Percentiles rank a stretch among this genome's conserved stretches.
phyloP scores from a whole-genome alignment of 2,329 filamentous ascomycete species.

The Corynespora cassiicola region DNA sequence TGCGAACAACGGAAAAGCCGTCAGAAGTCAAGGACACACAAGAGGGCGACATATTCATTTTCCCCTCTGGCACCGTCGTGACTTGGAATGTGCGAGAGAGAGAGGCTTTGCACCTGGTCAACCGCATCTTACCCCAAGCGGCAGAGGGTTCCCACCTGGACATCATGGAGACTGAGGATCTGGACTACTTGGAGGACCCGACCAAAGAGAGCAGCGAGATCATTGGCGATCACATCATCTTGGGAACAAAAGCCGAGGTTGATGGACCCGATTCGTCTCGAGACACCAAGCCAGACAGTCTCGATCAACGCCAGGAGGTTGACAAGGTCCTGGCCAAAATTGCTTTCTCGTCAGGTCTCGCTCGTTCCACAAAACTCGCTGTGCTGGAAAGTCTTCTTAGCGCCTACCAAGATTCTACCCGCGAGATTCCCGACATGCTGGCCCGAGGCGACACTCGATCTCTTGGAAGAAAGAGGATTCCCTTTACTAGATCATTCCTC shows the following conservation, averaged over 20 bases:
- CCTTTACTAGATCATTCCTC: slow-evolving; percentile 76
- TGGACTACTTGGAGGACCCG: slow-evolving; percentile 83
- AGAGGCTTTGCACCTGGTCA: slow-evolving; percentile 62
- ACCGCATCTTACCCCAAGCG: slow-evolving; percentile 75
- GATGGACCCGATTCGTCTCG: slow-evolving; percentile 49
- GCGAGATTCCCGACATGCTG: slow-evolving; percentile 79
- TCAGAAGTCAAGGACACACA: slow-evolving; percentile 56
- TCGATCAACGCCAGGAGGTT: slow-evolving; percentile 48
- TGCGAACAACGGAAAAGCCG: slow-evolving; percentile 53
- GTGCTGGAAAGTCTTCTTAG: slow-evolving; percentile 84
- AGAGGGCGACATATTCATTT: slow-evolving; percentile 88
- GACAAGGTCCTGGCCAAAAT: slow-evolving; percentile 86
- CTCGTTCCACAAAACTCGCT: slow-evolving; percentile 90
- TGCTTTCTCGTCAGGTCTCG: slow-evolving; percentile 92
- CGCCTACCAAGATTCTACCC: slow-evolving; percentile 86
- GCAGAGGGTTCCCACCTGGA: slow-evolving; percentile 76
- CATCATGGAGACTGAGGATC: slow-evolving; percentile 82
- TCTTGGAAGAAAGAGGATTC: slow-evolving; percentile 27
- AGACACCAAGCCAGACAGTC: slow-evolving; percentile 23
- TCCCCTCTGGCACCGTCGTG: slow-evolving; percentile 91
- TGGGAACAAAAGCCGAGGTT: slow-evolving; percentile 72
- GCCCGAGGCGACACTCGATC: slow-evolving; percentile 69
- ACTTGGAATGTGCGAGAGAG: slow-evolving; percentile 86
- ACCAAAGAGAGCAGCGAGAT: slow-evolving; percentile 77
- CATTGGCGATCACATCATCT: slow-evolving; percentile 84